Percentiles rank a stretch among this genome's conserved stretches.
Evolutionary conservation across 208 protist species (phyloP).

Genomic region (Acanthamoeba royreba): DNA sequence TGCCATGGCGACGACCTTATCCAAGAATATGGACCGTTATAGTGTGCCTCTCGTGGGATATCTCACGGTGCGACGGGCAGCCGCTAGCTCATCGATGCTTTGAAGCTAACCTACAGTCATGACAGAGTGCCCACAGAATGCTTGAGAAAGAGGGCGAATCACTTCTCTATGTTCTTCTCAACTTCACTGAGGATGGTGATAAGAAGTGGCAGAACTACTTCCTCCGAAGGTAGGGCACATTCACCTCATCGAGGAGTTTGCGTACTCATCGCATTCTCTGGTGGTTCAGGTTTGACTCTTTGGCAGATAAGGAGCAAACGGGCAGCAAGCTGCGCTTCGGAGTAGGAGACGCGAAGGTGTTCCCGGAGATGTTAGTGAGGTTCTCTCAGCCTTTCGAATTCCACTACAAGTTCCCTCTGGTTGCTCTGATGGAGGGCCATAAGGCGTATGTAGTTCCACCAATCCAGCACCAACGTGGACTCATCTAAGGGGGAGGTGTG

Average conservation of each 20-base stretch:
- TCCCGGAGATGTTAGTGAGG: neutral
- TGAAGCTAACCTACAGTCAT: neutral
- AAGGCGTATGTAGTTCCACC: no score
- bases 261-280: neutral
- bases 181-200: neutral
- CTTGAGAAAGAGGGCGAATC: neutral
- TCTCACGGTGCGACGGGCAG: neutral
- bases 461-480: no score
- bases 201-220: neutral
- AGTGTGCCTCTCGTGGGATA: neutral
- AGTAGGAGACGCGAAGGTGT: neutral
- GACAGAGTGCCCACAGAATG: neutral
- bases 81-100: neutral
- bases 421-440: neutral
- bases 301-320: neutral
- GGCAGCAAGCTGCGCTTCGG: neutral
- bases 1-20: neutral
- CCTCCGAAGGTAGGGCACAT: neutral
- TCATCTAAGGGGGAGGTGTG: no score
- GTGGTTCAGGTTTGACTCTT: neutral
- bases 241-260: neutral
- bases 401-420: neutral
- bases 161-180: neutral
- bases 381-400: neutral
- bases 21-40: neutral